Percentiles rank a stretch among this genome's conserved stretches.
Conservation (phyloP, 148 eudicot species). For the Camellia granthamiana region DNA sequence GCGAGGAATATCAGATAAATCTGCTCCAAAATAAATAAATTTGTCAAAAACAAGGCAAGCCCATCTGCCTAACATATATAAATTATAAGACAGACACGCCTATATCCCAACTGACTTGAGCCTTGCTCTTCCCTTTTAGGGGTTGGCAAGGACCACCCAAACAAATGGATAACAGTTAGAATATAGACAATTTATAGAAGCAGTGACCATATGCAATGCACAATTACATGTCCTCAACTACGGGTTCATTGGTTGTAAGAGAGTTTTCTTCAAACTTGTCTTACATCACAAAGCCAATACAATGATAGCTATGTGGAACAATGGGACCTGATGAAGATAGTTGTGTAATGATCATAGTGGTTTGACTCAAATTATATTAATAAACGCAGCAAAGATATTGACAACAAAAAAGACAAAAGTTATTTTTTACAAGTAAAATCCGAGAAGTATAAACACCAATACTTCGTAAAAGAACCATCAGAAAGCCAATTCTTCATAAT, state of each 20-base stretch:
- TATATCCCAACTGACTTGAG: not conserved
- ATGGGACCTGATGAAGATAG: too few species aligned
- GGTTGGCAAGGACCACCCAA: not conserved
- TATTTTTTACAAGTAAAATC: not conserved
- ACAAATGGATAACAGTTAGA: not conserved
- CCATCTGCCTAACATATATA: not conserved
- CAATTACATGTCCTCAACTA: not conserved
- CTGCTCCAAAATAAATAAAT: conserved; percentile 33
- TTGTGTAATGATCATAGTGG: too few species aligned
- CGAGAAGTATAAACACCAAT: not conserved
- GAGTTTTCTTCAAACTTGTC: too few species aligned
- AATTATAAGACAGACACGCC: not conserved
- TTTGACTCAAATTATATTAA: too few species aligned
- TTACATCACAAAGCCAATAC: too few species aligned
- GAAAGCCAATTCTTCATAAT: not conserved
- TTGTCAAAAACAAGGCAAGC: not conserved
- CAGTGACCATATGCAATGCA: not conserved
- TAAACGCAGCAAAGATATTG: too few species aligned
- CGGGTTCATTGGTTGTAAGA: too few species aligned
- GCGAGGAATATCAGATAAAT: conserved; percentile 72
- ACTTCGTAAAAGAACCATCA: not conserved
- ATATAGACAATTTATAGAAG: not conserved
- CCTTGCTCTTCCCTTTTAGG: not conserved
- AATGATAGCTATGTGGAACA: too few species aligned
- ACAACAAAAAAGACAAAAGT: not conserved